Evolutionary conservation across 768 basidiomycete genomes (phyloP).

Genomic region (Leucocoprinus birnbaumii): DNA sequence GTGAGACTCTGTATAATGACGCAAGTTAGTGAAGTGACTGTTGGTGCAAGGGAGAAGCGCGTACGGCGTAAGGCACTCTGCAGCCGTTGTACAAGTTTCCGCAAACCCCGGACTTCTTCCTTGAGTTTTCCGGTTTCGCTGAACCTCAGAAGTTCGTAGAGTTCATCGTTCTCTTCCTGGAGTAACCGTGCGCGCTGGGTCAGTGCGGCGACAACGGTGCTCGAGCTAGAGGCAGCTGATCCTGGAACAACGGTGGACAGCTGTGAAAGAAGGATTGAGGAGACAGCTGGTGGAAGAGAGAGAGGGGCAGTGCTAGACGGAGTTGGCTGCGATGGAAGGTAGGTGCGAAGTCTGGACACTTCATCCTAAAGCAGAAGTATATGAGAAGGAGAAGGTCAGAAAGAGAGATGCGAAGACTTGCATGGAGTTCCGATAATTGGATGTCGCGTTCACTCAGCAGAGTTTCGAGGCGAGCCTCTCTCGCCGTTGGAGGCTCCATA

Average conservation of each 20-base stretch:
- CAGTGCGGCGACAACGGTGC: conserved; percentile 69
- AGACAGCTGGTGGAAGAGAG: conserved; percentile 67
- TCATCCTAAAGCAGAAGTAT: conserved; percentile 54
- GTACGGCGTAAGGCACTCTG: conserved; percentile 77
- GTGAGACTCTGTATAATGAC: conserved; percentile 62
- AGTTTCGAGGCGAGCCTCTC: conserved; percentile 81
- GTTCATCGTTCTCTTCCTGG: conserved; percentile 86
- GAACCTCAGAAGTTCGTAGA: conserved; percentile 70
- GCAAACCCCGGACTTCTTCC: conserved; percentile 73
- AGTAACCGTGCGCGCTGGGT: conserved; percentile 69
- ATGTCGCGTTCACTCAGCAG: conserved; percentile 73
- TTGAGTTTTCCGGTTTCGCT: conserved; percentile 80
- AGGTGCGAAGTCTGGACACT: conserved; percentile 63
- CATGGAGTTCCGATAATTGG: conserved; percentile 69
- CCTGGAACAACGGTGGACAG: conserved; percentile 41
- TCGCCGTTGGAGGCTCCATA: conserved; percentile 71
- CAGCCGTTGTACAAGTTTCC: conserved; percentile 63
- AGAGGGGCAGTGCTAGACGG: conserved; percentile 60
- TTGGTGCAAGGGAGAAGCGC: conserved; percentile 10
- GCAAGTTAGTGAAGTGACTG: conserved; percentile 11
- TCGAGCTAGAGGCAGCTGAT: conserved; percentile 32
- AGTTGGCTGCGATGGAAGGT: conserved; percentile 57
- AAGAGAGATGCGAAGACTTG: conserved; percentile 33
- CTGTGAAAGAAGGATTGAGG: conserved; percentile 69
- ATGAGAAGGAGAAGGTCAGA: conserved; percentile 12